Percentiles rank a stretch among this genome's conserved stretches.
Evolutionary conservation across 1,284 basidiomycete genomes (phyloP).

Genomic region (Sanghuangporus sanghuang): DNA sequence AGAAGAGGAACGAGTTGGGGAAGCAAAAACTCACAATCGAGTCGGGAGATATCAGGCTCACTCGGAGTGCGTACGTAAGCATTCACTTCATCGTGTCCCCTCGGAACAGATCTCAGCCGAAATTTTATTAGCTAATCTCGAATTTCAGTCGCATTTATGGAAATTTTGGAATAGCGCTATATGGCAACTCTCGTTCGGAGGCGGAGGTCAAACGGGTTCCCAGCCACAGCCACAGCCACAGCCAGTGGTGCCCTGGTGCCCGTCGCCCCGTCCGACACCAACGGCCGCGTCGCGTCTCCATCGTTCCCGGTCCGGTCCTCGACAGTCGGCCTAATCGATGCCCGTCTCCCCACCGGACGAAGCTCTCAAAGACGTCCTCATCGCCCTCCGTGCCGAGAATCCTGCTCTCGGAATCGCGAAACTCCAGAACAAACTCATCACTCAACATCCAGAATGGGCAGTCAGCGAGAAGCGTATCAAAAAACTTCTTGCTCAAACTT

Average conservation of each 20-base stretch:
- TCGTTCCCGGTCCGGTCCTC: no score
- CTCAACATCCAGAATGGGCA: conserved; percentile 58
- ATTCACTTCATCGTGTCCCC: not conserved
- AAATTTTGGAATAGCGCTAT: no score
- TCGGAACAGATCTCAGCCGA: no score
- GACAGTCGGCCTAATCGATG: not conserved
- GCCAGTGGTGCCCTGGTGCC: no score
- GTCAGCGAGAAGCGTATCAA: conserved; percentile 79
- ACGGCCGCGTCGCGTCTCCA: not conserved
- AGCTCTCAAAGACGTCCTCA: conserved; percentile 38
- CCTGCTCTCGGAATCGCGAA: conserved; percentile 67
- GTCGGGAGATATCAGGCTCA: not conserved
- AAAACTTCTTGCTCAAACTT: conserved; percentile 53
- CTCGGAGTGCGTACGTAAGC: not conserved
- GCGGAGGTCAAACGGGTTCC: no score
- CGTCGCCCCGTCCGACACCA: not conserved
- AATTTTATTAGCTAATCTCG: no score
- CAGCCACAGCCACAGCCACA: no score
- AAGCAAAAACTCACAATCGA: not conserved
- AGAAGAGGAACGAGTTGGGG: not conserved
- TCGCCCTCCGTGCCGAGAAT: conserved; percentile 42
- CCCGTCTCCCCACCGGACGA: conserved; percentile 36
- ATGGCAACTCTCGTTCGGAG: no score
- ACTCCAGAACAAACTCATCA: conserved; percentile 59
- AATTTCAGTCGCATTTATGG: no score